A percentile compares a stretch with the other conserved stretches of the same genome.
Conservation (phyloP, 495 filamentous ascomycete genomes). For the Penicillium cinerascens region DNA sequence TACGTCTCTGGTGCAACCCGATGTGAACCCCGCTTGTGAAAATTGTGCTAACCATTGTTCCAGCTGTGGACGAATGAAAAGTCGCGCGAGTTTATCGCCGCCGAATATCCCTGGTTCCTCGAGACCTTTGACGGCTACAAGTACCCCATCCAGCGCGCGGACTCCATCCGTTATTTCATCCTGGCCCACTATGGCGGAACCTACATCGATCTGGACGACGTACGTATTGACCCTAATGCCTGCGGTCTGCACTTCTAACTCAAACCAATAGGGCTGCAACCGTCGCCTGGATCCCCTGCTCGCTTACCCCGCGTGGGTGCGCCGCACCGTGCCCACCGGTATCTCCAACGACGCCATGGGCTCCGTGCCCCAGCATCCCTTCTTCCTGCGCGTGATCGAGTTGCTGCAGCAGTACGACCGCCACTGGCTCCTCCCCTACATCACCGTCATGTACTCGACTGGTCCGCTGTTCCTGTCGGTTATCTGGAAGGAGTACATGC, state of each 20-base stretch:
- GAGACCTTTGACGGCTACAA: slow-evolving; percentile 77
- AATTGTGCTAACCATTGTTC: slow-evolving; percentile 18
- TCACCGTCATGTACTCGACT: slow-evolving; percentile 85
- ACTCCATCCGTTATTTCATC: slow-evolving; percentile 87
- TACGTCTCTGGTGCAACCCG: slow-evolving; percentile 29
- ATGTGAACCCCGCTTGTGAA: not conserved
- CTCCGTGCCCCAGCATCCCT: slow-evolving; percentile 73
- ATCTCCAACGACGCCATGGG: slow-evolving; percentile 91
- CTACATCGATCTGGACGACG: slow-evolving; percentile 88
- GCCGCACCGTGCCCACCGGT: slow-evolving; percentile 75
- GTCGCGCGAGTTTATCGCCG: slow-evolving; percentile 70
- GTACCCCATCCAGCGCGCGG: slow-evolving; percentile 81
- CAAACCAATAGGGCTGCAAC: slow-evolving; percentile 71
- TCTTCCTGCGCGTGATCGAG: slow-evolving; percentile 73
- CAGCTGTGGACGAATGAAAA: slow-evolving; percentile 86
- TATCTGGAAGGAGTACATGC: slow-evolving; percentile 78
- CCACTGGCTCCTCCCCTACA: slow-evolving; percentile 77
- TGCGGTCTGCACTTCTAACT: not conserved
- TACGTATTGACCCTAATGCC: slow-evolving; percentile 34
- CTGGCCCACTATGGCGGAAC: slow-evolving; percentile 78
- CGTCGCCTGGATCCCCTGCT: slow-evolving; percentile 77
- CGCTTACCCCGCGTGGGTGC: slow-evolving; percentile 77
- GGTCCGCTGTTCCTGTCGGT: slow-evolving; percentile 82
- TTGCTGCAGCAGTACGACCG: slow-evolving; percentile 66
- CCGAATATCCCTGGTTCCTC: slow-evolving; percentile 83